Evolutionary conservation across 108 stramenopile species (phyloP).

Genomic region (Aureococcus anophagefferens): DNA sequence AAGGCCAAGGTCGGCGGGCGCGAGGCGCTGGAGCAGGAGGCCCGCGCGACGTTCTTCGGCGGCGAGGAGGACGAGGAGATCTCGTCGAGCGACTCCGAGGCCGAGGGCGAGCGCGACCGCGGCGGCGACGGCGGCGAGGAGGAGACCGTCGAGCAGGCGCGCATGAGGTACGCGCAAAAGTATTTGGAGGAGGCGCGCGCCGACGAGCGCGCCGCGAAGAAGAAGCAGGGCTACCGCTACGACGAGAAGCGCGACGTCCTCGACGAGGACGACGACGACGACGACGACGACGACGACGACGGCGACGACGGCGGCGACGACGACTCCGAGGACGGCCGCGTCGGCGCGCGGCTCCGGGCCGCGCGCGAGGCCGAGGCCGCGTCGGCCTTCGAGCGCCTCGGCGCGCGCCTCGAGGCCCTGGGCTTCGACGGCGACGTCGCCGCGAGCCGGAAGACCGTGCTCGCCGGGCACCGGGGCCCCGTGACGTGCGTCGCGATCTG

Average conservation of each 20-base stretch:
- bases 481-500: conserved; percentile 73
- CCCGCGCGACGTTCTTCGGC: too few species aligned
- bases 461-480: background rate
- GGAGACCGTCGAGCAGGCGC: background rate
- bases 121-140: background rate
- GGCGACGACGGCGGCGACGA: background rate
- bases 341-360: background rate
- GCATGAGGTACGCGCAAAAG: background rate
- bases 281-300: too few species aligned
- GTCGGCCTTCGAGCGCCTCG: background rate
- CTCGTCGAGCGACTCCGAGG: background rate
- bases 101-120: background rate
- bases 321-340: background rate
- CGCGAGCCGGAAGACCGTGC: background rate
- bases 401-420: background rate
- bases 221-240: too few species aligned
- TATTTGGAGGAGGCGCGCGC: background rate
- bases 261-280: too few species aligned
- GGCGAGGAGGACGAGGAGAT: background rate
- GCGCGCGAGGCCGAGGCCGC: background rate
- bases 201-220: too few species aligned
- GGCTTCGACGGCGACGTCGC: background rate
- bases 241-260: too few species aligned
- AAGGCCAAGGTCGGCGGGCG: too few species aligned
- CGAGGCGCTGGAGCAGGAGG: too few species aligned